A percentile compares a stretch with the other conserved stretches of the same genome.
These are phyloP conservation scores for Phytophthora chlamydospora DNA, from an alignment of 352 stramenopile species.

Conservation along the genomic window DNA sequence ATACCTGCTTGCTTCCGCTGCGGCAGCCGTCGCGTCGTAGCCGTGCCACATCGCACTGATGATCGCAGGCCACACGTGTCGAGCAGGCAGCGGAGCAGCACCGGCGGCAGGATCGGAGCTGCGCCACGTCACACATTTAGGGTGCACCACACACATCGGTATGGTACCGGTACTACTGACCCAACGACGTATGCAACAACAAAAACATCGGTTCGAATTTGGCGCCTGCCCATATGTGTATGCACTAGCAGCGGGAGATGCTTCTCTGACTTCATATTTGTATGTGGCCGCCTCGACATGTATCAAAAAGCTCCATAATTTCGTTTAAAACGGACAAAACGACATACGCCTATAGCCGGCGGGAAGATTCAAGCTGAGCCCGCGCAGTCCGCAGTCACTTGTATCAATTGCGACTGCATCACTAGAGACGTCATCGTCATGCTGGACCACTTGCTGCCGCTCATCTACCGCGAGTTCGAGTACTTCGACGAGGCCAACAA, in stretches of 20 bases:
- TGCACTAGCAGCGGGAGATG: no score
- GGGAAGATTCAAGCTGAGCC: constrained; percentile 18
- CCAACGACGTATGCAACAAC: no score
- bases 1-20: constrained; percentile 5
- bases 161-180: no score
- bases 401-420: no score
- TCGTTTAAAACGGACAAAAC: no score
- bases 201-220: no score
- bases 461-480: constrained; percentile 49
- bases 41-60: neutral
- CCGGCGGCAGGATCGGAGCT: constrained; percentile 1
- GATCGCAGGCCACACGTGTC: neutral
- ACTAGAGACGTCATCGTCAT: constrained; percentile 16
- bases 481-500: constrained; percentile 62
- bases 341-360: no score
- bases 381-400: constrained; percentile 5
- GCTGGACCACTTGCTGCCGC: constrained; percentile 51
- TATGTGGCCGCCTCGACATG: no score
- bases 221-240: no score
- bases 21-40: constrained; percentile 10
- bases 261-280: no score
- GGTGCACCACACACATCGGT: no score
- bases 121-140: neutral
- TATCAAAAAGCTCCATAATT: neutral
- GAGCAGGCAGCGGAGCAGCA: neutral